Evolutionary conservation across 805 yeast genomes (phyloP).

Genomic region (Saturnispora gosingensis): DNA sequence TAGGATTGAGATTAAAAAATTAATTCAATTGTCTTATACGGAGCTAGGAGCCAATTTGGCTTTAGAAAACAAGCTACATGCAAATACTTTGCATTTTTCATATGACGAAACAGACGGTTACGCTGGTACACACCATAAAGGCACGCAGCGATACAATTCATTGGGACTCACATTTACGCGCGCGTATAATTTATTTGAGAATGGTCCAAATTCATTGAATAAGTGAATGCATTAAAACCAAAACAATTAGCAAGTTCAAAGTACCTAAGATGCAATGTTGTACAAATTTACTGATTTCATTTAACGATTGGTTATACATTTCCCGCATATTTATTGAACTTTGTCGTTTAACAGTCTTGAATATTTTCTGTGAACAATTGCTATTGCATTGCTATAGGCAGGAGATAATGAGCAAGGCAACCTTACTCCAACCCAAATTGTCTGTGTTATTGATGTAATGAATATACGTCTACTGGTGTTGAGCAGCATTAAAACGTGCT

Average conservation of each 20-base stretch:
- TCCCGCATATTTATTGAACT: too few relatives aligned
- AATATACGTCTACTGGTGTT: background rate
- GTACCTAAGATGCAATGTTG: too few relatives aligned
- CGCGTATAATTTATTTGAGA: too few relatives aligned
- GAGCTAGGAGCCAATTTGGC: background rate
- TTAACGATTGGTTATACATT: too few relatives aligned
- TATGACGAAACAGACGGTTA: constrained; percentile 1
- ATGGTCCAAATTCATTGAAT: too few relatives aligned
- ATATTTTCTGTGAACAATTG: too few relatives aligned
- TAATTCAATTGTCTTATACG: background rate
- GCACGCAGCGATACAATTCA: background rate
- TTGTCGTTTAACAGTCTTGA: too few relatives aligned
- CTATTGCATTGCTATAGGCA: background rate
- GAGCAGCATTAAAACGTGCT: background rate
- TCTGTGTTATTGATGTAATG: too few relatives aligned
- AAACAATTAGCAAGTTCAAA: too few relatives aligned
- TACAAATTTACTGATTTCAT: too few relatives aligned
- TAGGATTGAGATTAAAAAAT: background rate
- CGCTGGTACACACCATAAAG: background rate
- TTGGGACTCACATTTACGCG: background rate
- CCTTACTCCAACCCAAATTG: background rate
- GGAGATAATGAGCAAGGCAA: background rate
- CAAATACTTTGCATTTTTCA: background rate
- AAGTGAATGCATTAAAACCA: too few relatives aligned
- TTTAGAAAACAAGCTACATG: background rate